Evolutionary conservation across 108 stramenopile genomes (phyloP).

Genomic region (Skeletonema tropicum): DNA sequence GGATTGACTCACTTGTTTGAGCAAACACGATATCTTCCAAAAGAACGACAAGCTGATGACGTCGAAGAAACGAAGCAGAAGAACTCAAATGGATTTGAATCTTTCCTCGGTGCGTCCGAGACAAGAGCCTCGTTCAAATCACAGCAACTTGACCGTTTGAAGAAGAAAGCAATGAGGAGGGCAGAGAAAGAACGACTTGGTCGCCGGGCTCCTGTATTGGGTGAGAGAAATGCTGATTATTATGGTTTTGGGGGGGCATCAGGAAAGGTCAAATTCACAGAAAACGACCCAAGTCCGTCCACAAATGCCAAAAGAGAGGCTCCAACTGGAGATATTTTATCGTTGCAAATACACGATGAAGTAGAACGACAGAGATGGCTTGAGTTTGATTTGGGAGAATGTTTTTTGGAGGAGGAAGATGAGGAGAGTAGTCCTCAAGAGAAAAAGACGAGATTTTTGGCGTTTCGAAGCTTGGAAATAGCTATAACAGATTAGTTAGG

Average conservation of each 20-base stretch:
- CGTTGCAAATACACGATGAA: not conserved
- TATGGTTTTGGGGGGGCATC: conserved; percentile 7
- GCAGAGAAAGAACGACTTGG: conserved; percentile 33
- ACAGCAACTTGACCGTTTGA: not conserved
- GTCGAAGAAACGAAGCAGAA: not conserved
- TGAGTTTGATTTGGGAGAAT: conserved; percentile 48
- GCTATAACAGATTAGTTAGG: conserved; percentile 17
- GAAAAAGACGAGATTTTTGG: conserved; percentile 22
- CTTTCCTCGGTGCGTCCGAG: conserved; percentile 17
- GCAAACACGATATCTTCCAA: conserved; percentile 24
- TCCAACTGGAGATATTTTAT: not conserved
- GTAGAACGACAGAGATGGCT: conserved; percentile 21
- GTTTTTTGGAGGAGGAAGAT: conserved; percentile 22
- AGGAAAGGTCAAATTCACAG: conserved; percentile 35
- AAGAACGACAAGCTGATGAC: not conserved
- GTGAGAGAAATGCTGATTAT: conserved; percentile 23
- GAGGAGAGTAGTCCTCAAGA: not conserved
- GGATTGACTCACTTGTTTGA: conserved; percentile 46
- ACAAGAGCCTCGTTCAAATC: conserved; percentile 11
- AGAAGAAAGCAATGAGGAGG: conserved; percentile 21
- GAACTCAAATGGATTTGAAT: not conserved
- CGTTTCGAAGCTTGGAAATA: conserved; percentile 46
- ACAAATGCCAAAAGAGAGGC: not conserved
- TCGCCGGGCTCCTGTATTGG: conserved; percentile 16
- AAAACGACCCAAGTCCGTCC: not conserved